A percentile compares a stretch with the other conserved stretches of the same genome.
phyloP scores from a whole-genome alignment of 345 rosid species.

The Syzygium oleosum region DNA sequence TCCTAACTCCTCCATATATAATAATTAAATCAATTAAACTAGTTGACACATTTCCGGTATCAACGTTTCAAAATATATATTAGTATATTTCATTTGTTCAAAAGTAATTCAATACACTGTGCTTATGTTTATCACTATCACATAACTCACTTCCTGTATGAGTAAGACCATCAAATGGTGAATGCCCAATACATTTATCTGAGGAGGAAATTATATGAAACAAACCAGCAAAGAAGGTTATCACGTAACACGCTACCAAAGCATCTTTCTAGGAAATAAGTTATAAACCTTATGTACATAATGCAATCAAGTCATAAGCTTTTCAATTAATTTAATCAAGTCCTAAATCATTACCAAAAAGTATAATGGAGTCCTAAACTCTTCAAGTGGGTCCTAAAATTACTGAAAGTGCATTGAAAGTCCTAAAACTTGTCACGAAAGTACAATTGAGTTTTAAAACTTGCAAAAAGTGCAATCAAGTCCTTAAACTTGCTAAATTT shows the following conservation, averaged over 20 bases:
- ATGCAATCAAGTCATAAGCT: not conserved
- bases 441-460: too few relatives aligned
- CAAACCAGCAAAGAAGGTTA: not conserved
- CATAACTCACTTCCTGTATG: not conserved
- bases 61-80: not conserved
- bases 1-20: not conserved
- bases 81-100: not conserved
- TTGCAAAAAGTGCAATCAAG: too few relatives aligned
- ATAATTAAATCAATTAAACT: not conserved
- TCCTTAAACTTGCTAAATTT: too few relatives aligned
- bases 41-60: not conserved
- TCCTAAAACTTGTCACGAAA: too few relatives aligned
- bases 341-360: not conserved
- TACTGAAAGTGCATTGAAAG: too few relatives aligned
- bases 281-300: not conserved
- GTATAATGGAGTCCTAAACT: not conserved
- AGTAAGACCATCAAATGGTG: not conserved
- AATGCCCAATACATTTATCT: not conserved
- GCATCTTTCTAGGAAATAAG: not conserved
- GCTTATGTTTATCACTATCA: not conserved
- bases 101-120: not conserved
- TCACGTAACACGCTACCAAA: not conserved
- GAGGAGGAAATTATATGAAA: not conserved
- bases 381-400: too few relatives aligned
- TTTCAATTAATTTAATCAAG: not conserved